Base-by-base conservation (phyloP, 2,329 filamentous ascomycete species). In the Nothopassalora personata region DNA sequence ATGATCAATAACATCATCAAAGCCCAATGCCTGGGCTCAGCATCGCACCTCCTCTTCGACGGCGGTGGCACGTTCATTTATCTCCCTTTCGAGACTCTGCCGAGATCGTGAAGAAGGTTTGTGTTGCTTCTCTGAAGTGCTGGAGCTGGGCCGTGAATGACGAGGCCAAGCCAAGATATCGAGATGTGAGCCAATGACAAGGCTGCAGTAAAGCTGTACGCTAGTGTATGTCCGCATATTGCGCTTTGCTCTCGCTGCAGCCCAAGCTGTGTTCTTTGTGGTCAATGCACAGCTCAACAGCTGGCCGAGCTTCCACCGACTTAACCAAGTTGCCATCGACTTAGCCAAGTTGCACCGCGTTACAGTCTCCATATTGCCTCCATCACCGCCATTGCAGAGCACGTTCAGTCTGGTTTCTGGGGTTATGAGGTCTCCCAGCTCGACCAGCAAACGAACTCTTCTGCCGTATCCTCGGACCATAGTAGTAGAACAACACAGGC, bases 381-480 rank as follows among this genome's bases (percentile, higher is more conserved):
- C 60, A 63, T 15, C 46, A 19, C 45, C 45, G 15, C 45, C 45
- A 27, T 4, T n/a, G 33, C 50, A 54, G 33, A n/a, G 45, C 54
- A 9, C 46, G 43, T 13, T 54, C 58, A 46, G 30, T 23, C 19
- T 45, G 54, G 23, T 50, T 43, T 31, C 50, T 10, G 10, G 56
- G 36, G 53, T 57, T 61, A 15, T 54, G 47, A 7, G 48, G 53
- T 19, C 59, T 39, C 9, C 57, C 54, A 50, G 61, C 60, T 23
- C 54, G 34, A n/a, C 57, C 53, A 13, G 61, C 59, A 39, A 61
- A 64, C 88, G 68, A 69, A 54, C 65, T 67, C 50, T 58, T 60
- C 34, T 58, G 62, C 46, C 66, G 56, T 19, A 67, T 63, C 18
- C 18, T 49, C 9, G 62, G 49, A 3, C 66, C 65, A 51, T 66